Base-by-base conservation (phyloP, 192 early-diverging fungal genomes). In the Backusella parvicylindrica region DNA sequence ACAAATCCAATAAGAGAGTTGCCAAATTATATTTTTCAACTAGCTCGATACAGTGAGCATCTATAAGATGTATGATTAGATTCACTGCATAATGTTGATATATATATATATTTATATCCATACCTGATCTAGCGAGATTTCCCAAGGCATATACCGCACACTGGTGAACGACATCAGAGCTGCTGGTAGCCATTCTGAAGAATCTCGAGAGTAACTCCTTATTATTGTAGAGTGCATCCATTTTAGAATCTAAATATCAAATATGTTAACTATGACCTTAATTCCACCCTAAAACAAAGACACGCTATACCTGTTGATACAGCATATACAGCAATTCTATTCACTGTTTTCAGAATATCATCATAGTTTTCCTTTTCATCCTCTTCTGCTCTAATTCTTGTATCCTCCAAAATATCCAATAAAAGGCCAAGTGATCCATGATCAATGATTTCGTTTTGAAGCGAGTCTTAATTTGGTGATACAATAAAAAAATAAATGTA, bases 121-220 rank as follows among this genome's bases (percentile, higher is more conserved):
- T 76, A 85, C 86, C 87, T 68, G 86, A 89, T 71, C 92, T 82
- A 40, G 92, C 92, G 60, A 93, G 77, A 68, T 93, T 93, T 43
- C 91, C 92, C 56, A 93, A 68, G 18, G 86, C 89, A 70, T 92
- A 84, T 1, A 86, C 88, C 1, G 91, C 90, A 41, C 82, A 32
- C 53, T 76, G 43, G 26, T 70, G 41, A 40, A 82, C 78, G 4
- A 80, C 73, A 28, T 82, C 80, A 0, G 71, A 67, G 11, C 74
- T 67, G 35, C 77, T 64, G 18, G 76, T 33, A 2, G 85, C 35
- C 88, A 86, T 87, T 9, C 68, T 32, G 5, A 89, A 49, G 32
- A 86, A 86, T 26, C 77, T 63, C n/a, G 75, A 49, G 56, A 89
- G 76, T 28, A 87, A 63, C 12, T 35, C 60, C 11, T 75, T 49